Evolutionary conservation across 1,284 basidiomycete genomes (phyloP).

Genomic region (Ceratobasidium sp.): DNA sequence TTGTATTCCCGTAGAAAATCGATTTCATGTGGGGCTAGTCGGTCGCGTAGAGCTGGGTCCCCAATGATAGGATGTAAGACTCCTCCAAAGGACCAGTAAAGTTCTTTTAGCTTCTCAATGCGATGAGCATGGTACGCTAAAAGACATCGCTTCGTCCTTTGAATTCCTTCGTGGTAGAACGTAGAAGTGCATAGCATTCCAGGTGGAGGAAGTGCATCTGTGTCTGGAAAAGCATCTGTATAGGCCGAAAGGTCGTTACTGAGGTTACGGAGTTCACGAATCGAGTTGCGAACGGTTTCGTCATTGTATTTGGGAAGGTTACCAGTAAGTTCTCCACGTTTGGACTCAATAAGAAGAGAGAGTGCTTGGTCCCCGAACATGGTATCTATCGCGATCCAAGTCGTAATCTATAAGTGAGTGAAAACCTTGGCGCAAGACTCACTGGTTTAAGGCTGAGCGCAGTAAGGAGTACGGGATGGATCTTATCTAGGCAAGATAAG

Average conservation of each 20-base stretch:
- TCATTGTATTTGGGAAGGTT: constrained; percentile 94
- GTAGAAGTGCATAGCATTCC: constrained; percentile 74
- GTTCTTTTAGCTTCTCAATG: constrained; percentile 80
- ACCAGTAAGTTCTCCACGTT: constrained; percentile 82
- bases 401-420: not conserved
- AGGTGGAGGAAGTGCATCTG: constrained; percentile 54
- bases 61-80: constrained; percentile 86
- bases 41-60: constrained; percentile 76
- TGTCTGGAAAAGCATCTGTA: constrained; percentile 55
- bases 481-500: not conserved
- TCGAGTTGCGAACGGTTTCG: constrained; percentile 82
- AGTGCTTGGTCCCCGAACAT: constrained; percentile 83
- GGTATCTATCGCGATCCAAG: not conserved
- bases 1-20: constrained; percentile 90
- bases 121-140: constrained; percentile 91
- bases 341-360: constrained; percentile 86
- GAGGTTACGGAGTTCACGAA: constrained; percentile 92
- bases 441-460: not conserved
- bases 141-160: constrained; percentile 92
- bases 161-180: constrained; percentile 87
- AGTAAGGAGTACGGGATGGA: not conserved
- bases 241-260: constrained; percentile 68
- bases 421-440: not conserved
- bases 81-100: constrained; percentile 96
- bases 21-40: constrained; percentile 88